phyloP scores from a whole-genome alignment of 2,329 filamentous ascomycete genomes.

The Diaporthe sp. region DNA sequence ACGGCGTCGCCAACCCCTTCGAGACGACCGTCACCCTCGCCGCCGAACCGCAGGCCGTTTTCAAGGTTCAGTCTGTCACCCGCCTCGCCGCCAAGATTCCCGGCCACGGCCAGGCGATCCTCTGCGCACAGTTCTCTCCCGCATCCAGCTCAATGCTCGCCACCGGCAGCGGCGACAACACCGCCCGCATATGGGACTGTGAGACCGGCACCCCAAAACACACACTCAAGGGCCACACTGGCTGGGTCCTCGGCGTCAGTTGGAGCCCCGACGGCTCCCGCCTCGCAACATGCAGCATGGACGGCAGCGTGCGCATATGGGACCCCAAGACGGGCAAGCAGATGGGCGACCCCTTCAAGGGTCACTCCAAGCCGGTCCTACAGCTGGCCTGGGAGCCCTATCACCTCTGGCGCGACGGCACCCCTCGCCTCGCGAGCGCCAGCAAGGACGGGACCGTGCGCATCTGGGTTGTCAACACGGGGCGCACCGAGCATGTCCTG shows the following conservation, averaged over 20 bases:
- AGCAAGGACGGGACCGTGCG: conserved; percentile 92
- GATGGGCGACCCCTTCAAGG: conserved; percentile 79
- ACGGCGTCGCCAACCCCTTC: conserved; percentile 70
- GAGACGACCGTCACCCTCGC: conserved; percentile 65
- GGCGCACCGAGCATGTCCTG: conserved; percentile 83
- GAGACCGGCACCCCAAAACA: conserved; percentile 91
- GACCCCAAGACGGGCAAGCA: conserved; percentile 84
- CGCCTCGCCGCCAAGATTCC: conserved; percentile 89
- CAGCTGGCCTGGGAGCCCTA: conserved; percentile 94
- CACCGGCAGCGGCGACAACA: conserved; percentile 91
- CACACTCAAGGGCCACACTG: conserved; percentile 88
- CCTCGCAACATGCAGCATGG: conserved; percentile 92
- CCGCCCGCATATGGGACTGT: conserved; percentile 93
- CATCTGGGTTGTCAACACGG: conserved; percentile 86
- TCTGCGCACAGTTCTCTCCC: conserved; percentile 88
- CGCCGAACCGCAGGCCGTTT: conserved; percentile 88
- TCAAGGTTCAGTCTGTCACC: conserved; percentile 91
- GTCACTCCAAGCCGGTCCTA: conserved; percentile 91
- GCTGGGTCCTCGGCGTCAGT: conserved; percentile 89
- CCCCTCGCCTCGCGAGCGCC: conserved; percentile 84
- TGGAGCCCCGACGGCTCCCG: conserved; percentile 88
- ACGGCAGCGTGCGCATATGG: conserved; percentile 92
- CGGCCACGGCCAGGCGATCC: conserved; percentile 92
- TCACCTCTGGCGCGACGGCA: conserved; percentile 81
- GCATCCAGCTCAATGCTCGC: conserved; percentile 81